Percentiles rank a stretch among this genome's conserved stretches.
Evolutionary conservation across 192 early-diverging fungal genomes (phyloP).

Genomic region (Chytriomyces sp.): DNA sequence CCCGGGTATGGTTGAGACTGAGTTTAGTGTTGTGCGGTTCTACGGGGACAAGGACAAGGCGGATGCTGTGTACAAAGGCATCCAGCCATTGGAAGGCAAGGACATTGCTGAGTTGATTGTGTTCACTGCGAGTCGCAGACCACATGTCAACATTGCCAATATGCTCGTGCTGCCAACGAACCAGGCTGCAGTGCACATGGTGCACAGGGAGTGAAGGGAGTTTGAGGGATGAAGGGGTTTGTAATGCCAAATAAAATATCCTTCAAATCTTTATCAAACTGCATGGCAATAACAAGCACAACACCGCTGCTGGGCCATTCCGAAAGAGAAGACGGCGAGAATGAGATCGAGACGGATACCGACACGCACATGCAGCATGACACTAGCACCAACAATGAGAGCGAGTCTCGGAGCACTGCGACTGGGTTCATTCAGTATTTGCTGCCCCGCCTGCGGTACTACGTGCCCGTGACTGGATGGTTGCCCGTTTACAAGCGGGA

Average conservation of each 20-base stretch:
- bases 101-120: conserved; percentile 79
- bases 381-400: neutral
- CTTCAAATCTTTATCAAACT: no score
- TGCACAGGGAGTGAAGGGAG: conserved; percentile 12
- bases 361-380: no score
- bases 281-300: no score
- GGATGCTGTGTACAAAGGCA: conserved; percentile 76
- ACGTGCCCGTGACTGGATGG: conserved; percentile 93
- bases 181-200: conserved; percentile 53
- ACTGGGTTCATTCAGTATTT: neutral
- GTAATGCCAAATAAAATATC: no score
- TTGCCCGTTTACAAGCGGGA: conserved; percentile 76
- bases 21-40: conserved; percentile 86
- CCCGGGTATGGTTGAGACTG: conserved; percentile 87
- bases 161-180: conserved; percentile 61
- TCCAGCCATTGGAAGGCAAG: conserved; percentile 68
- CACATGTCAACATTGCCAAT: conserved; percentile 76
- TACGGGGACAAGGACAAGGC: conserved; percentile 62
- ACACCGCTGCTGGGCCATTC: no score
- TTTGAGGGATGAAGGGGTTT: no score
- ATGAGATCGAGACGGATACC: no score
- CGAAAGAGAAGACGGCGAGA: no score
- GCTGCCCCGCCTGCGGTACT: conserved; percentile 78
- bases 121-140: conserved; percentile 77
- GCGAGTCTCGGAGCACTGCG: neutral